Evolutionary conservation across 176 grass and related monocot species (phyloP), one percentile per base, ranked within the genome.

Genomic region (Oryza meyeriana): DNA sequence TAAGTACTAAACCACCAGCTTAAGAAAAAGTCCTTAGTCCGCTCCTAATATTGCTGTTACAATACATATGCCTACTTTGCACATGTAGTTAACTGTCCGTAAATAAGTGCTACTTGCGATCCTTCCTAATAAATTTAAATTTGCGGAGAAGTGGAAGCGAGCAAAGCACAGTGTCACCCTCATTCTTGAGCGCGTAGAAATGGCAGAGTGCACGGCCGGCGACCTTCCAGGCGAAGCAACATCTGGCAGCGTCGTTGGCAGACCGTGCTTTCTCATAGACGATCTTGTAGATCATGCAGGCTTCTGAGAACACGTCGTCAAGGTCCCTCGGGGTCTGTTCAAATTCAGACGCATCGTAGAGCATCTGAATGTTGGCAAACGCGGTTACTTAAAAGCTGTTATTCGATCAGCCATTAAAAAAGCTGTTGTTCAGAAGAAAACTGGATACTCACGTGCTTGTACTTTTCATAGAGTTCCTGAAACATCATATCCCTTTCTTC

Each of bases 181-280:
- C 77, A 50, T 69, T 50, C 66, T 70, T 84, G 0, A 59, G 17
- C 7, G 17, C 26, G 26, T 79, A 76, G 83, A 74, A 47, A 81
- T 35, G 62, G 29, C 90, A 92, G 1, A 89, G 30, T 1, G 87
- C 90, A 10, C 61, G 45, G 24, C 90, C 87, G 2, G 87, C 90
- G 35, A 92, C 90, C 6, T 64, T 86, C 90, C 90, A 92, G 25
- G 79, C 83, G 79, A 92, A 92, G 41, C 24, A 22, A 63, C 87
- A 92, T 69, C 9, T 72, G 16, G 55, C 42, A 3, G 63, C 22
- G 3, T 27, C 12, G 18, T 52, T 28, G 4, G 2, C 9, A 42
- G 7, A 20, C 25, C 9, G 22, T 8, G 91, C 88, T 9, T 80
- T 16, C 50, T 74, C 55, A 39, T 91, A 97, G 12, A 72, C 85